Percentiles rank a stretch among this genome's conserved stretches.
phyloP scores from a whole-genome alignment of 352 stramenopile genomes.

The Phytophthora tubulina region DNA sequence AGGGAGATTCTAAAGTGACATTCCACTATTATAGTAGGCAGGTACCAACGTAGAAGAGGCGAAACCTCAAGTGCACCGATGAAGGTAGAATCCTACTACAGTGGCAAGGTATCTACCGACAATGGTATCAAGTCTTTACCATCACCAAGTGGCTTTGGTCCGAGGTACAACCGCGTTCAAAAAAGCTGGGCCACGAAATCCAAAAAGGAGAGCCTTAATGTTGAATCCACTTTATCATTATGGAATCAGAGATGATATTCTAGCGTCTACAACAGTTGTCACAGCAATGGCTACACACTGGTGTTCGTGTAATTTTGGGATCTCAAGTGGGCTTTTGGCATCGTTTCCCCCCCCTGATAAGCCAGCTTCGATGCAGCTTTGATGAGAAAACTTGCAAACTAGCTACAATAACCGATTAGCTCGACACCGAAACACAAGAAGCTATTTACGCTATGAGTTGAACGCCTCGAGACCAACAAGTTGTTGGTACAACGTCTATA shows the following conservation, averaged over 20 bases:
- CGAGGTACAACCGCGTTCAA: background rate
- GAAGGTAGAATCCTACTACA: background rate
- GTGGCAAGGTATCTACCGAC: background rate
- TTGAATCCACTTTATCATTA: no score
- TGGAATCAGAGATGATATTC: no score
- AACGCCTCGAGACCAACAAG: background rate
- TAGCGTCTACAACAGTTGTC: no score
- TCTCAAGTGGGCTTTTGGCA: no score
- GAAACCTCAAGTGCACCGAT: background rate
- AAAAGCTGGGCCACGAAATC: no score
- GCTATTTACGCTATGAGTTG: background rate
- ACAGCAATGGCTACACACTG: no score
- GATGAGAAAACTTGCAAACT: no score
- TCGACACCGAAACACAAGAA: background rate
- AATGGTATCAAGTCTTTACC: background rate
- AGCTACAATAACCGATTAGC: background rate
- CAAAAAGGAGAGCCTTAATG: no score
- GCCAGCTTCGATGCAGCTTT: no score
- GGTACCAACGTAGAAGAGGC: background rate
- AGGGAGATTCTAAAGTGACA: background rate
- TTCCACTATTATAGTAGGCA: background rate
- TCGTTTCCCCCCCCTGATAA: no score
- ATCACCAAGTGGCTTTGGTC: background rate
- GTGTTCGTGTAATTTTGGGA: no score
- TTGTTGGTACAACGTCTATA: background rate